Evolutionary conservation across 164 flowering plant species (phyloP), one percentile per base, ranked within the genome.

Genomic region (Umbellularia californica): DNA sequence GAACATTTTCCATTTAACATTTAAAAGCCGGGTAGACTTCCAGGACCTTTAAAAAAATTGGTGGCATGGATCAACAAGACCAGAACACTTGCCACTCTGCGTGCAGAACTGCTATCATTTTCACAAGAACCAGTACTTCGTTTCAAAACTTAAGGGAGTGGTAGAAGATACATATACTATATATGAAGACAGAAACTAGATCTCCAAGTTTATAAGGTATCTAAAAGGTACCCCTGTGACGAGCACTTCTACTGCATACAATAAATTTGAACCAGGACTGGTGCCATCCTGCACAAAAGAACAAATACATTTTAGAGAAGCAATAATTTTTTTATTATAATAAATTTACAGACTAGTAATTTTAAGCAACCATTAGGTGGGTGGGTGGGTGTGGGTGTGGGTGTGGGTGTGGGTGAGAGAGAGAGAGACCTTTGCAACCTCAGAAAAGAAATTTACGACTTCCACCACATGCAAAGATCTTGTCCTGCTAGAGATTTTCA

Each of bases 241-340:
- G 79, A 96, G 95, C 76, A 88, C 87, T 85, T 92, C 97, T 63
- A 96, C 84, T 2, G 99, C 96, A 76, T 82, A 81, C 74, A 96
- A 85, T 77, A 96, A 81, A 82, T 92, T 96, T 73, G 95, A 86
- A 78, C 99, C 99, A 77, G 92, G 93, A 76, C 83, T 79, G 68
- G 90, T 84, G 73, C 87, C 93, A 83, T 89, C 98, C 99, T 96
- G 95, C 85, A 85, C 28, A 77, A 69, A 66, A 79, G 63, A 65
- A 80, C 41, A 72, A 41, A 47, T 23, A 55, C 60, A 55, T 17
- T 12, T 67, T 17, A 33, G 15, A 22, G 9, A 67, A 67, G 33
- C 14, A 33, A 10, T 23, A 28, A 5, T 67, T 67, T 30, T 67
- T 14, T 67, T 5, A 27, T 30, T 67, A 67, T 19, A 28, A 24